Evolutionary conservation across 192 early-diverging fungal genomes (phyloP), one percentile per base, ranked within the genome.

Genomic region (Umbelopsis isabellina): DNA sequence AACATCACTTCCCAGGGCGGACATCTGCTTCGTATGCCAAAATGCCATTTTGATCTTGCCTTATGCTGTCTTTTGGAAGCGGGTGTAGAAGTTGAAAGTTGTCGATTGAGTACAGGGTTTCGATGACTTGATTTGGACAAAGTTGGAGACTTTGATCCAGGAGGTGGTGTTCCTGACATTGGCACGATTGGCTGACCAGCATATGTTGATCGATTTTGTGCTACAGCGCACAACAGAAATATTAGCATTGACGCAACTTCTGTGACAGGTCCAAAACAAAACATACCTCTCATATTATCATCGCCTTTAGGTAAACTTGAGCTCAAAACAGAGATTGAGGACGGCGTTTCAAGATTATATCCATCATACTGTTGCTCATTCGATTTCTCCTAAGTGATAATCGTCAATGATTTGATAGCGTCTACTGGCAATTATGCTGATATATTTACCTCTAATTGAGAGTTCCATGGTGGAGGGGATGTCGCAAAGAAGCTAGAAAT

Each of bases 1-100:
- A 93, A 84, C 98, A 99, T 98, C 18, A 99, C 95, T 75, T 98
- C 97, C 45, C 86, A 85, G 0, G 98, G 96, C 25, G 93, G 91
- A 71, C 90, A 92, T 67, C 92, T 86, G 22, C 92, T 94, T 58
- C 98, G 89, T 71, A 99, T 98, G 21, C 98, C 98, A 86, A 97
- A 98, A 81, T 99, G 97, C 98, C 98, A 99, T 78, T 92, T 93
- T 6, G 93, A 89, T 51, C 93, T 81, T 5, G 84, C 80, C 27
- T 80, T 83, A 20, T 70, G 51, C 58, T 65, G 69, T 22, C 74
- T 48, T 20, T 77, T 80, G 21, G 70, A 49, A n/a, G 74, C 45
- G 18, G 66, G 44, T 16, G 47, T 22, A 9, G 71, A 41, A 18
- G 69, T 52, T 50, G 72, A 72, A 25, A 77, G 21, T 21, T 77